Evolutionary conservation across 2,329 filamentous ascomycete species (phyloP), one percentile per base, ranked within the genome.

Genomic region (Ilyonectria mors-panacis): DNA sequence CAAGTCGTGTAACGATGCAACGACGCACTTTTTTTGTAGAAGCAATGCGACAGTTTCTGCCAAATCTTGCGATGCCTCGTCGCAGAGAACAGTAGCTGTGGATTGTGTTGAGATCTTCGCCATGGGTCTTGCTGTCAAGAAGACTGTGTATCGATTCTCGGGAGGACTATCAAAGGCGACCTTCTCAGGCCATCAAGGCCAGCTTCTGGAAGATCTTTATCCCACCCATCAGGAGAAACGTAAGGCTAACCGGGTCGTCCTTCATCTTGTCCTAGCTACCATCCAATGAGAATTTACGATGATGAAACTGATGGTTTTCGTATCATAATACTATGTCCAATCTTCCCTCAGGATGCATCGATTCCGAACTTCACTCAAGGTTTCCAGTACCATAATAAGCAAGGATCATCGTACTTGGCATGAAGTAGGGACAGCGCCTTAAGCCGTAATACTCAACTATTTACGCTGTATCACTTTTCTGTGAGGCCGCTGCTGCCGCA

Each of bases 211-310:
- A 81, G 65, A 7, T 79, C 74, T 1, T 26, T 6, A 2, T 76
- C 65, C 80, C 79, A 81, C 6, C 68, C 21, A 1, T 73, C 66
- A 0, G 65, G 37, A 0, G 66, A 45, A 12, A 79, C 62, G n/a
- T 70, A 77, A 3, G 80, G 78, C 55, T 75, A 72, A 1, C 72
- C 62, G 1, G 50, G 4, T 3, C 79, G 74, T 3, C 60, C 67
- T 15, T 81, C 77, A 1, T 71, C 68, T 6, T 63, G 67, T 2
- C 80, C 80, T 1, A 78, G 67, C 81, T 81, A 82, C 81, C 81
- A 83, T 3, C 75, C 77, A 0, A 75, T 65, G 4, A 79, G 67
- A 15, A 47, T 10, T 10, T 2, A 45, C 58, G 33, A 45, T 53
- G 5, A 45, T 39, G 5, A 60, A 60, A 23, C 33, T 53, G 1